Evolutionary conservation across 176 grass and related monocot genomes (phyloP).

Genomic region (Triticum turgidum): DNA sequence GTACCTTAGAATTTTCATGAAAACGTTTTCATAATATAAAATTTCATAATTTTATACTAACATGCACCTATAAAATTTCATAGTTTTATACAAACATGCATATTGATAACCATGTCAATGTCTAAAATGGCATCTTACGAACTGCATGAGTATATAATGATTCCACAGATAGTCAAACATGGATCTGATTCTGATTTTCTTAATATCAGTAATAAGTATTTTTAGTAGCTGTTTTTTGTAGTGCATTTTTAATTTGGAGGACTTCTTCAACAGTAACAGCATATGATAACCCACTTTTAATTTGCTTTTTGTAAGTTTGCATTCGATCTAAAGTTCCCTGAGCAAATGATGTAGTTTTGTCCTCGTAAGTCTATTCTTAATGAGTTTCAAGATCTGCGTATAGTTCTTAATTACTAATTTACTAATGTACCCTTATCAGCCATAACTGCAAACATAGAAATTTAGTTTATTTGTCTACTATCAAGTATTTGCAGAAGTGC

Average conservation of each 20-base stretch:
- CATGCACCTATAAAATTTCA: neutral
- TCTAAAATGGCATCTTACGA: neutral
- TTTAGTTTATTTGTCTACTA: neutral
- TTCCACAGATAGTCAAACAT: neutral
- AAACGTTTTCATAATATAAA: neutral
- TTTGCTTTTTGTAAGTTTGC: constrained; percentile 2
- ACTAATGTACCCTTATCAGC: neutral
- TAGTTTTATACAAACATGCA: neutral
- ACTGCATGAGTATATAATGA: neutral
- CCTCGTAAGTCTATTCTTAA: neutral
- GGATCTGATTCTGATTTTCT: neutral
- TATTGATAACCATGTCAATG: neutral
- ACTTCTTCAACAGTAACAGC: neutral
- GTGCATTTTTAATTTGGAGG: neutral
- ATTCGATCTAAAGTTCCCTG: neutral
- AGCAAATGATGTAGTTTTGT: constrained; percentile 11
- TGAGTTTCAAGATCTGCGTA: constrained; percentile 1
- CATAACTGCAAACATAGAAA: neutral
- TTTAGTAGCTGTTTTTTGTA: neutral
- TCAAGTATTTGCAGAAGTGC: constrained; percentile 10
- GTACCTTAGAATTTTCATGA: neutral
- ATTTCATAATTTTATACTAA: constrained; percentile 1
- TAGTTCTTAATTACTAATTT: constrained; percentile 21
- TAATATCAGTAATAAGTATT: neutral
- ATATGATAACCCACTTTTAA: neutral